Base-by-base conservation (phyloP, 2,329 filamentous ascomycete genomes). In the Calonectria leucothoes region DNA sequence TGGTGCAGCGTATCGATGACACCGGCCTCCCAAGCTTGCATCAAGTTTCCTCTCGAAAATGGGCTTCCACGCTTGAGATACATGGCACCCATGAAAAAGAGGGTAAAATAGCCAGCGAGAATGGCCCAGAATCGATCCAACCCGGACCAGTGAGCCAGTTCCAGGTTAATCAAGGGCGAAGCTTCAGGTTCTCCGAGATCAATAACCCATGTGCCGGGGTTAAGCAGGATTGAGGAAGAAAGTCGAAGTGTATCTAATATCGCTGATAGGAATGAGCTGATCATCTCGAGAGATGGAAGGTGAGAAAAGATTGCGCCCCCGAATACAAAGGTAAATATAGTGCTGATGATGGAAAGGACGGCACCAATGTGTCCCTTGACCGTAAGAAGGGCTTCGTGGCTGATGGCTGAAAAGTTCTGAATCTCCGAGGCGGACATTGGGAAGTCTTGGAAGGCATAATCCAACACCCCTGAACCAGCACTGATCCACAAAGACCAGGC, bases 1-100 rank as follows among this genome's bases (percentile, higher is more conserved):
- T 99, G 97, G 75, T 95, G 93, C 27, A 99, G 88, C 1, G 93
- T 89, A 75, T 98, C 96, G 29, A 96, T 93, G 51, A 98, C 84
- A 10, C 93, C 90, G 29, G 93, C 94, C 83, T 98, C 96, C 89
- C 90, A 91, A 37, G 91, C 90, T 72, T 91, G 90, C 65, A 89
- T 87, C 1, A 89, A 84, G 70, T 87, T 87, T 4, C 87, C 85
- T 1, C 86, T 86, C 2, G 93, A 92, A 75, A 98, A 90, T 0
- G 94, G 91, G 7, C 90, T 90, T 31, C 93, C 93, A 71, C 93
- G 89, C 70, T 92, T 93, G 35, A 98, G 89, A 82, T 98, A 99
- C 2, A 96, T 85, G 29, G 94, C 92, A 3, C 95, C 95, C 37
- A 94, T 83, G 55, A 94, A 81, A 14, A 93, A 94, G 48, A 98